phyloP scores from a whole-genome alignment of 2,329 filamentous ascomycete genomes.

The Raffaelea ambrosiae region DNA sequence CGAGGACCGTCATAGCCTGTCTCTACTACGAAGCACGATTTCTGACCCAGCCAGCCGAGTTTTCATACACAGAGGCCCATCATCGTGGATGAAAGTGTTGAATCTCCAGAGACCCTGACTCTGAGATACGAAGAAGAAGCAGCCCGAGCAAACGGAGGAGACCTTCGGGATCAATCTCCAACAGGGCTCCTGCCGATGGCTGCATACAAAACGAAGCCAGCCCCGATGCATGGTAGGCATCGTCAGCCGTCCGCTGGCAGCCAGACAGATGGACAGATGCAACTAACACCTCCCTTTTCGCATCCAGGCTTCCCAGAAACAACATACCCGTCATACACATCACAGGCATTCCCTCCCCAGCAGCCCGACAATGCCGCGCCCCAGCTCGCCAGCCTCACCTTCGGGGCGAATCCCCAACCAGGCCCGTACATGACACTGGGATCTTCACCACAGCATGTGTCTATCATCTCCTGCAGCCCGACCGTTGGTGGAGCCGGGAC shows the following conservation, averaged over 20 bases:
- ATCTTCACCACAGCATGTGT: constrained; percentile 23
- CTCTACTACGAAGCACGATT: no score
- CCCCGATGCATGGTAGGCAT: constrained; percentile 76
- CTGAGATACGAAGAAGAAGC: constrained; percentile 50
- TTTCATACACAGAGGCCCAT: constrained; percentile 47
- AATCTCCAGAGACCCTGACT: constrained; percentile 48
- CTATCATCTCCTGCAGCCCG: constrained; percentile 61
- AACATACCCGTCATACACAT: constrained; percentile 43
- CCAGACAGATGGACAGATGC: no score
- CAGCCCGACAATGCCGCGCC: constrained; percentile 41
- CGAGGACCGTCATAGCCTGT: no score
- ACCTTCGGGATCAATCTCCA: constrained; percentile 48
- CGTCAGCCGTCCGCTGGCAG: no score
- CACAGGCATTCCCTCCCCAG: constrained; percentile 36
- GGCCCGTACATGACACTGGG: constrained; percentile 49
- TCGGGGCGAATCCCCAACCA: constrained; percentile 53
- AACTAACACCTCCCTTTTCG: no score
- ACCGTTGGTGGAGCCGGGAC: constrained; percentile 59
- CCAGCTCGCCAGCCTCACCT: constrained; percentile 47
- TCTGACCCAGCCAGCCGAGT: no score
- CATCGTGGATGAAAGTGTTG: constrained; percentile 49
- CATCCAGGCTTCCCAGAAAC: constrained; percentile 32
- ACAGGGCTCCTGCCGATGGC: constrained; percentile 64
- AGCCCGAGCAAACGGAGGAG: constrained; percentile 39
- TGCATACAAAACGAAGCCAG: constrained; percentile 69